Evolutionary conservation across 768 basidiomycete species (phyloP), one percentile per base, ranked within the genome.

Genomic region (Floccularia luteovirens): DNA sequence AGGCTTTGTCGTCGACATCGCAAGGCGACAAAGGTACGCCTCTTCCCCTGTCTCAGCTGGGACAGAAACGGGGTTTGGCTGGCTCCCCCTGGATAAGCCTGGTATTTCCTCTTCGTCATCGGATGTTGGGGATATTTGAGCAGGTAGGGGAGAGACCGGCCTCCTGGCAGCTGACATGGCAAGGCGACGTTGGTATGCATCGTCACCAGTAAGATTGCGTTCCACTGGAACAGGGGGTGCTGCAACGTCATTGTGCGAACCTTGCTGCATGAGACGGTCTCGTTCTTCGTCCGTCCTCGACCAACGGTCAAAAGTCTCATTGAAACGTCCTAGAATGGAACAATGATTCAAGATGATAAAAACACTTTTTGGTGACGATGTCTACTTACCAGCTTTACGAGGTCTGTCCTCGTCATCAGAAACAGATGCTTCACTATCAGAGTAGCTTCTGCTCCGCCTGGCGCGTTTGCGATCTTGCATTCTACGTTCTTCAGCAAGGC

Each of bases 161-260:
- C 44, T 38, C 19, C 51, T 49, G 2, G 55, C 44, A 40, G 48
- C 61, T n/a, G 79, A 79, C 71, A 89, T 64, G n/a, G 80, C 82
- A 8, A 86, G 63, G 10, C 86, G 77, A 30, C 81, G 77, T 48
- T 79, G 79, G 52, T 77, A 89, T 1, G 81, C 85, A 52, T 87
- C 88, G 35, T 90, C 87, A n/a, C 85, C 86, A 2, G 77, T 77
- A 47, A 81, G 61, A 25, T 57, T 62, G 24, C 59, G 58, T 21
- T 75, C 70, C 0, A 72, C 57, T 1, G 59, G 53, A 3, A 61
- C 59, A 14, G 70, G 61, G 13, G 70, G 59, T 43, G 33, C 54
- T 13, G 49, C 47, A 4, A 51, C 51, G 3, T 57, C 52, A 14
- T 60, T 24, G 2, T 51, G 11, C 14, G 25, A 43, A 24, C 45